A percentile compares a stretch with the other conserved stretches of the same genome.
These are phyloP conservation scores for Pugionium cornutum DNA, from an alignment of 345 rosid genomes.

Conservation along the genomic window DNA sequence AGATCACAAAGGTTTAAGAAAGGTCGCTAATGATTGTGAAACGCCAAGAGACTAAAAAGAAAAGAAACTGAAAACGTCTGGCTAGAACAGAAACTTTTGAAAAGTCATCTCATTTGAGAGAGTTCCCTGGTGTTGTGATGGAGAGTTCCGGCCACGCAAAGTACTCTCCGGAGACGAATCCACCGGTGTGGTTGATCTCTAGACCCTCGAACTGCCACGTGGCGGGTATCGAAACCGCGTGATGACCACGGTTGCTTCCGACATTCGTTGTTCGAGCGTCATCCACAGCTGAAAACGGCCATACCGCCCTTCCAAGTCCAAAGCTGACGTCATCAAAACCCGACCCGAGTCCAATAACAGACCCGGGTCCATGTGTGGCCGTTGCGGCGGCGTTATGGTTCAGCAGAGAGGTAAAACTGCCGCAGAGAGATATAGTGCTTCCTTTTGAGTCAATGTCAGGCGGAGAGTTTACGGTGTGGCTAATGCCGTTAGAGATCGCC, in stretches of 20 bases:
- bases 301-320: slow-evolving; percentile 71
- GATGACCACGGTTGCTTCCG: slow-evolving; percentile 36
- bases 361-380: slow-evolving; percentile 49
- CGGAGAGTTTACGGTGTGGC: slow-evolving; percentile 10
- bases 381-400: slow-evolving; percentile 49
- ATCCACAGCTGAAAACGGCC: slow-evolving; percentile 53
- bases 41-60: not conserved
- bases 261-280: slow-evolving; percentile 36
- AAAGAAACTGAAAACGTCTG: too few species aligned
- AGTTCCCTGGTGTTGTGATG: slow-evolving; percentile 80
- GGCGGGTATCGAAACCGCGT: slow-evolving; percentile 42
- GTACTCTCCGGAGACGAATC: slow-evolving; percentile 66
- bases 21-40: too few species aligned
- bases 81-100: not conserved
- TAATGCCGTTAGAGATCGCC: slow-evolving; percentile 30
- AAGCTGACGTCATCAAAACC: slow-evolving; percentile 65
- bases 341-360: slow-evolving; percentile 58
- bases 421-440: slow-evolving; percentile 38
- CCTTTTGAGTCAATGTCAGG: slow-evolving; percentile 26
- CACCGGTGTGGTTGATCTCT: slow-evolving; percentile 42
- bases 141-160: slow-evolving; percentile 94
- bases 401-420: slow-evolving; percentile 76
- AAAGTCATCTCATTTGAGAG: slow-evolving; percentile 54
- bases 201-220: slow-evolving; percentile 85
- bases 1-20: too few species aligned